Evolutionary conservation across 1,139 yeast species (phyloP).

Genomic region (Yamadazyma taylorii): DNA sequence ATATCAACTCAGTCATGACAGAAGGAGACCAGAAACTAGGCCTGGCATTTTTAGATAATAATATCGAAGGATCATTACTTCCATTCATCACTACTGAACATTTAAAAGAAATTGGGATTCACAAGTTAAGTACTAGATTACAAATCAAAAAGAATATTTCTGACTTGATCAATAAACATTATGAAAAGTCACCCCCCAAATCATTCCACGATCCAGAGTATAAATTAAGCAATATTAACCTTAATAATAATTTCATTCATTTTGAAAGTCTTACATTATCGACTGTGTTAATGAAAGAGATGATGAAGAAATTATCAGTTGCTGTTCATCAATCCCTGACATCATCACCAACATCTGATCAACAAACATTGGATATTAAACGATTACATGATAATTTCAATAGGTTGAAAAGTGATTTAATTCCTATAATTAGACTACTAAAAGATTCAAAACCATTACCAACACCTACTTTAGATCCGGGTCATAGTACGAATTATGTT

Average conservation of each 20-base stretch:
- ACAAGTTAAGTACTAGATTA: conserved; percentile 42
- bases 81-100: conserved; percentile 62
- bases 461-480: conserved; percentile 51
- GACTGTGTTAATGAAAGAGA: conserved; percentile 37
- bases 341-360: conserved; percentile 22
- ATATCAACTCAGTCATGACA: conserved; percentile 28
- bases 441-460: conserved; percentile 61
- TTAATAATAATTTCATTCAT: conserved; percentile 34
- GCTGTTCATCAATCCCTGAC: conserved; percentile 23
- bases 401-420: conserved; percentile 51
- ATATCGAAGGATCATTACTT: conserved; percentile 61
- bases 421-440: conserved; percentile 50
- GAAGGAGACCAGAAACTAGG: conserved; percentile 23
- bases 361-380: conserved; percentile 31
- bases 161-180: conserved; percentile 41
- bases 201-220: conserved; percentile 33
- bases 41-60: conserved; percentile 48
- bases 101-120: conserved; percentile 58
- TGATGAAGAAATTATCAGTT: conserved; percentile 28
- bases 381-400: conserved; percentile 49
- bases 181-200: conserved; percentile 29
- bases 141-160: conserved; percentile 49
- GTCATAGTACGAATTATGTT: conserved; percentile 25
- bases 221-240: conserved; percentile 27
- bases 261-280: conserved; percentile 37